These are phyloP conservation scores for Aureobasidium sp. DNA, from an alignment of 2,329 filamentous ascomycete species.

Conservation along the genomic window DNA sequence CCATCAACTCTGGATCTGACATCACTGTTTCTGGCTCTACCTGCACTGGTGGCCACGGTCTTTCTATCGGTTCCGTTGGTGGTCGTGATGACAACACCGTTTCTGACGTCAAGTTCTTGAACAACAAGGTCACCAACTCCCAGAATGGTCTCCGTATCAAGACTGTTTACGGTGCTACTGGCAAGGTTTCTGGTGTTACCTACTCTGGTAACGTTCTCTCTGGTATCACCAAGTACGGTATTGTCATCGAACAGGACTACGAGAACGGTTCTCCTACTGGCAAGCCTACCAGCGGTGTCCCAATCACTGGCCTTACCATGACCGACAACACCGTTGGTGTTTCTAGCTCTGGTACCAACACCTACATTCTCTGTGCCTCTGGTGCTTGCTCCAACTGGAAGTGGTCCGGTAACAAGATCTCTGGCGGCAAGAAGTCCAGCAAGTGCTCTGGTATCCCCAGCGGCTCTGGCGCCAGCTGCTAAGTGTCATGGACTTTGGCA, in stretches of 20 bases:
- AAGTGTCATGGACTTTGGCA: neutral
- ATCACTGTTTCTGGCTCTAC: conserved; percentile 35
- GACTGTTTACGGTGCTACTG: conserved; percentile 44
- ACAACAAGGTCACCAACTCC: conserved; percentile 42
- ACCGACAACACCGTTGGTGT: conserved; percentile 41
- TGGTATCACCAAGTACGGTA: conserved; percentile 36
- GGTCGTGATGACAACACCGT: conserved; percentile 43
- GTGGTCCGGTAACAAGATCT: conserved; percentile 43
- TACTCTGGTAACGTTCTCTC: conserved; percentile 44
- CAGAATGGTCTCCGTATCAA: conserved; percentile 49
- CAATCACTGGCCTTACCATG: conserved; percentile 46
- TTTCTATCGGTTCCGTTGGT: conserved; percentile 51
- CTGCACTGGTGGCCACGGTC: conserved; percentile 44
- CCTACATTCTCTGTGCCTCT: conserved; percentile 50
- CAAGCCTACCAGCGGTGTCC: conserved; percentile 42
- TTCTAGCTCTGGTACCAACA: conserved; percentile 28
- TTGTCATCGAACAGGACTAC: conserved; percentile 55
- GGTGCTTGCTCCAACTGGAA: conserved; percentile 48
- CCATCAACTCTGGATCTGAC: conserved; percentile 34
- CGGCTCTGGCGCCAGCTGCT: conserved; percentile 7
- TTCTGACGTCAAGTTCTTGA: conserved; percentile 45
- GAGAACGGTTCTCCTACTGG: conserved; percentile 42
- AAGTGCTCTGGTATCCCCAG: conserved; percentile 26
- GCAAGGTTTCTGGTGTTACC: conserved; percentile 45
- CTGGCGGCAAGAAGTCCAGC: conserved; percentile 43